phyloP scores from a whole-genome alignment of 2,329 filamentous ascomycete genomes.

The Nothophoma quercina region DNA sequence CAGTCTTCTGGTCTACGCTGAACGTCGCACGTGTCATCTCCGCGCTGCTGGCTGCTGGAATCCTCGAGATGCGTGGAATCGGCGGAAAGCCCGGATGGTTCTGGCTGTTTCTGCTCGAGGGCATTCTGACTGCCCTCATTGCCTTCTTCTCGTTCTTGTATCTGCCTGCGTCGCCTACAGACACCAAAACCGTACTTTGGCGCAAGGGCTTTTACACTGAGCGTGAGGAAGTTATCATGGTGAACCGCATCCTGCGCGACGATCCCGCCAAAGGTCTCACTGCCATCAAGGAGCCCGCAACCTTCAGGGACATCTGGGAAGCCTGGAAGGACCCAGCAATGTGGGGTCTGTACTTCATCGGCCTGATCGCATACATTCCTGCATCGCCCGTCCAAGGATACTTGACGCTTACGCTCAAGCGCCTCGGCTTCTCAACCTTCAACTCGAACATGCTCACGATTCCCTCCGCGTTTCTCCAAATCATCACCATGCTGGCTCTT shows the following conservation, averaged over 20 bases:
- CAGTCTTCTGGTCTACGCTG: constrained; percentile 74
- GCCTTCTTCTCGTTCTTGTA: constrained; percentile 42
- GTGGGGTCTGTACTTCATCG: constrained; percentile 63
- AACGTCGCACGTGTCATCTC: constrained; percentile 62
- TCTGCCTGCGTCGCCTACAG: constrained; percentile 61
- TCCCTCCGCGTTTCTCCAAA: constrained; percentile 57
- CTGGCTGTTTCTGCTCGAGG: constrained; percentile 60
- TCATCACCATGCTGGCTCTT: constrained; percentile 56
- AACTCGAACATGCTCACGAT: constrained; percentile 52
- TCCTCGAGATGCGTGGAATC: constrained; percentile 59
- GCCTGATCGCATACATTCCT: constrained; percentile 49
- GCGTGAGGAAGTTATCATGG: constrained; percentile 72
- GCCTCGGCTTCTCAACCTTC: constrained; percentile 52
- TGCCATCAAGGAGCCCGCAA: constrained; percentile 63
- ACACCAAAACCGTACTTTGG: constrained; percentile 37
- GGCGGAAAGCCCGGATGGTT: constrained; percentile 62
- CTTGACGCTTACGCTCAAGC: constrained; percentile 50
- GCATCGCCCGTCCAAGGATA: constrained; percentile 49
- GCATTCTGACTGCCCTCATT: constrained; percentile 40
- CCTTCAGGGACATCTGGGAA: constrained; percentile 56
- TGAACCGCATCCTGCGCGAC: constrained; percentile 67
- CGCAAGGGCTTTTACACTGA: constrained; percentile 71
- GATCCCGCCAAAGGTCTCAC: constrained; percentile 64
- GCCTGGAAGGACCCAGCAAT: constrained; percentile 63
- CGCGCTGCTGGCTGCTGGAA: constrained; percentile 63